Evolutionary conservation across 805 yeast genomes (phyloP).

Genomic region (Saturnispora hagleri): DNA sequence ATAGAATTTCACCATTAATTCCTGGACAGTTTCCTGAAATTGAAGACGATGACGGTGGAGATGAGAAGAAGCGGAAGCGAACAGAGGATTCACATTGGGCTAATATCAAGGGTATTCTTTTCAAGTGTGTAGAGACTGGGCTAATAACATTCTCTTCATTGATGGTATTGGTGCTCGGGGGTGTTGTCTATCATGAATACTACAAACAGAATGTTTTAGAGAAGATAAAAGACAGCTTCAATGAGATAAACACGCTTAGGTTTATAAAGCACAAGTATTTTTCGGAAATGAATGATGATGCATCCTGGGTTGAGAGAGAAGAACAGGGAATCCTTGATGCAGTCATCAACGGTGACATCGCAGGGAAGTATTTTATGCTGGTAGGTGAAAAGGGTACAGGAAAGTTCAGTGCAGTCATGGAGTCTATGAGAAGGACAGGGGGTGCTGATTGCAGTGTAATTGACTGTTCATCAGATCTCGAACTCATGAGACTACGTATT

Average conservation of each 20-base stretch:
- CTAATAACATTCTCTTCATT: slow-evolving; percentile 65
- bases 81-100: background rate
- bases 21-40: background rate
- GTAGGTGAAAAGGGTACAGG: slow-evolving; percentile 88
- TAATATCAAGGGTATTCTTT: background rate
- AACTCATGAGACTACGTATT: slow-evolving; percentile 63
- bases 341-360: slow-evolving; percentile 51
- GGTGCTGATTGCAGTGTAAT: slow-evolving; percentile 60
- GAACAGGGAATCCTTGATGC: slow-evolving; percentile 59
- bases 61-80: background rate
- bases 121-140: slow-evolving; percentile 54
- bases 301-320: slow-evolving; percentile 61
- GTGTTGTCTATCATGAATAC: slow-evolving; percentile 56
- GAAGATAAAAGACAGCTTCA: slow-evolving; percentile 61
- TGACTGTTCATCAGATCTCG: slow-evolving; percentile 84
- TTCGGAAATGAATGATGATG: slow-evolving; percentile 27
- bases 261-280: slow-evolving; percentile 49
- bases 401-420: slow-evolving; percentile 65
- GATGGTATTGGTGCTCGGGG: slow-evolving; percentile 61
- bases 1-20: background rate
- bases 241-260: slow-evolving; percentile 51
- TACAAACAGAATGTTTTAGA: slow-evolving; percentile 50
- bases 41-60: background rate
- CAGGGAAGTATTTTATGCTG: slow-evolving; percentile 61
- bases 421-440: slow-evolving; percentile 53